Evolutionary conservation across 108 stramenopile genomes (phyloP), one percentile per base, ranked within the genome.

Genomic region (Epithemia pelagica): DNA sequence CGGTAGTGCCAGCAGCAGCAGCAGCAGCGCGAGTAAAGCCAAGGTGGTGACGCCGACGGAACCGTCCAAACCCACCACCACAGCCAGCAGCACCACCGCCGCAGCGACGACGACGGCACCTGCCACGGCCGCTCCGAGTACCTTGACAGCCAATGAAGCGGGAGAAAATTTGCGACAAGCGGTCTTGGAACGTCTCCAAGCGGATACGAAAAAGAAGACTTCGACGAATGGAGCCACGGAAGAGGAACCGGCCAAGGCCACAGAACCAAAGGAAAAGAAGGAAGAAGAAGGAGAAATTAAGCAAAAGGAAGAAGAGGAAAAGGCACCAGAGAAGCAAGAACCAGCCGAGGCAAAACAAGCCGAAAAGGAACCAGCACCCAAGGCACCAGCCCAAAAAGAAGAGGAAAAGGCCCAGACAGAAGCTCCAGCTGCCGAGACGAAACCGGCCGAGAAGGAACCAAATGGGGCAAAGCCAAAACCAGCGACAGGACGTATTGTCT

Each of bases 151-250:
- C n/a, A 37, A 63, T 19, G 75, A 83, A 5, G 84, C 84, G 32
- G 89, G 86, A n/a, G 77, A 74, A n/a, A 84, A 84, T 31, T 27
- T 90, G 58, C 72, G 82, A 55, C 80, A 81, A 37, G 82, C 76
- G 24, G 89, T 81, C 10, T 62, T 85, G 62, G 82, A 85, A 53
- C 73, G 80, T 54, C 72, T 90, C 37, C 74, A 74, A 28, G 84
- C 74, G 19, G 71, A 71, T 2, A 74, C 72, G 8, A 72, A 81
- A 54, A 72, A 74, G 52, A 61, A 32, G 32, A 64, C 55, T 31
- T 58, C 59, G 63, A 62, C 51, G 32, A 66, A 75, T 28, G 54
- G 33, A 46, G 59, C 46, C 0, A 70, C 33, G 2, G 65, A 28
- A 21, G 81, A 73, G 52, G 70, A 22, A 22, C 57, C 54, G 18